Percentiles rank a stretch among this genome's conserved stretches.
These are phyloP conservation scores for Trypanosoma melophagium DNA, from an alignment of 208 protist genomes.

Conservation along the genomic window DNA sequence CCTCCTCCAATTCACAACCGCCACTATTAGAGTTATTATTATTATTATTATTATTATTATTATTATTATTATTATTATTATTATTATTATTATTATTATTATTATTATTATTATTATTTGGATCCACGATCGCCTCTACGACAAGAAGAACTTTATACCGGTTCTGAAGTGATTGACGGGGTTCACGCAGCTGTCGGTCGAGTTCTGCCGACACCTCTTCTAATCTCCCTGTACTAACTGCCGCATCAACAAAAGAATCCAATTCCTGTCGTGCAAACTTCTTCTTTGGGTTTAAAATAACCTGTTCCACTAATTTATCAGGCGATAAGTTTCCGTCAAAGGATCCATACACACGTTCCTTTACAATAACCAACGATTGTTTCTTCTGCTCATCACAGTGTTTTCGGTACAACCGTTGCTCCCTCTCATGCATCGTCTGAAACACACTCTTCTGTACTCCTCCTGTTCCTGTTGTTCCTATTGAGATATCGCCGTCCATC, in stretches of 20 bases:
- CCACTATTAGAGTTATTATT: too few relatives aligned
- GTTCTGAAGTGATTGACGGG: constrained; percentile 18
- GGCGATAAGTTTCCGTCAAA: constrained; percentile 23
- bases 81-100: constrained; percentile 3
- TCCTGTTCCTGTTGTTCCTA: neutral
- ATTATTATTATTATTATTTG: neutral
- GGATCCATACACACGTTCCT: constrained; percentile 7
- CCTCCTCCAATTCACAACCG: constrained; percentile 3
- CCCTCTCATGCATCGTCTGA: constrained; percentile 24
- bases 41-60: neutral
- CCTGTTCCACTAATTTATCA: constrained; percentile 21
- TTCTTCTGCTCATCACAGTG: constrained; percentile 26
- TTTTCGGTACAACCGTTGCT: constrained; percentile 18
- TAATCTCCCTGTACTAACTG: constrained; percentile 2
- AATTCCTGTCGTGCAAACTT: constrained; percentile 22
- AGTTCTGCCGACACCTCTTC: constrained; percentile 28
- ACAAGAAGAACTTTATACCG: constrained; percentile 28
- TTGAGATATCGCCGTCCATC: neutral
- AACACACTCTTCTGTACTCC: constrained; percentile 29
- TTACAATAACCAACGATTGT: constrained; percentile 1
- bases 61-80: neutral
- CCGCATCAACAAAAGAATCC: constrained; percentile 25
- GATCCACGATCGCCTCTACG: constrained; percentile 16
- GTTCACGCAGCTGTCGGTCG: constrained; percentile 18
- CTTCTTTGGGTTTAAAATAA: constrained; percentile 26